These are phyloP conservation scores for Phialophora expanda DNA, from an alignment of 2,329 filamentous ascomycete species.

Conservation along the genomic window DNA sequence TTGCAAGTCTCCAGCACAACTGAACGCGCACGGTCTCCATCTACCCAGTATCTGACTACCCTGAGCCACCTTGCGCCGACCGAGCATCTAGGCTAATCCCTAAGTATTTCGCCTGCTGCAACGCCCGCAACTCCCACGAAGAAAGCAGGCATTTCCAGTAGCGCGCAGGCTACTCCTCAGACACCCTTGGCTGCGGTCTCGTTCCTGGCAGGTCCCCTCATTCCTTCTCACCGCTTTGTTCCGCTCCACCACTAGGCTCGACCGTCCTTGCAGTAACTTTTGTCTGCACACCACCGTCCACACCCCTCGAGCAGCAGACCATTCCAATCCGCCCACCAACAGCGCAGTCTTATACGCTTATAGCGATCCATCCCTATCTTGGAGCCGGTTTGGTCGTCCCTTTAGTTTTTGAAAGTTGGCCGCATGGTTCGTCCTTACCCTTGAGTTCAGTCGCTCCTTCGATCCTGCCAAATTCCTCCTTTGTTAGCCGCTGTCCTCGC, in stretches of 20 bases:
- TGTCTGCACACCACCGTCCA: conserved; percentile 17
- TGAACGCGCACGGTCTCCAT: conserved; percentile 2
- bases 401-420: conserved; percentile 2
- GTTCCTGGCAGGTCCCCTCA: conserved; percentile 17
- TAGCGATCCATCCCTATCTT: conserved; percentile 6
- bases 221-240: conserved; percentile 21
- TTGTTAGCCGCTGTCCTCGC: conserved; percentile 28
- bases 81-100: background rate
- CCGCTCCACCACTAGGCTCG: conserved; percentile 14
- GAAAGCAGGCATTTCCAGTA: conserved; percentile 1
- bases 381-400: conserved; percentile 9
- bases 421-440: conserved; percentile 16
- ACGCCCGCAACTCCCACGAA: conserved; percentile 11
- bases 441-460: conserved; percentile 31
- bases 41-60: background rate
- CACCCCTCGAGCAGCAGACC: conserved; percentile 7
- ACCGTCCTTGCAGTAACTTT: conserved; percentile 14
- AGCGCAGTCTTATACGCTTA: conserved; percentile 22
- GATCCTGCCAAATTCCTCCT: conserved; percentile 29
- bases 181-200: conserved; percentile 11
- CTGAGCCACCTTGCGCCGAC: background rate
- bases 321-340: conserved; percentile 12
- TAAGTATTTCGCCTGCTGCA: conserved; percentile 18
- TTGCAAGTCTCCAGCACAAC: conserved; percentile 7
- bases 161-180: conserved; percentile 9